A percentile compares a stretch with the other conserved stretches of the same genome.
Conservation (phyloP, 208 protist genomes). For the Trypanosoma congolense region DNA sequence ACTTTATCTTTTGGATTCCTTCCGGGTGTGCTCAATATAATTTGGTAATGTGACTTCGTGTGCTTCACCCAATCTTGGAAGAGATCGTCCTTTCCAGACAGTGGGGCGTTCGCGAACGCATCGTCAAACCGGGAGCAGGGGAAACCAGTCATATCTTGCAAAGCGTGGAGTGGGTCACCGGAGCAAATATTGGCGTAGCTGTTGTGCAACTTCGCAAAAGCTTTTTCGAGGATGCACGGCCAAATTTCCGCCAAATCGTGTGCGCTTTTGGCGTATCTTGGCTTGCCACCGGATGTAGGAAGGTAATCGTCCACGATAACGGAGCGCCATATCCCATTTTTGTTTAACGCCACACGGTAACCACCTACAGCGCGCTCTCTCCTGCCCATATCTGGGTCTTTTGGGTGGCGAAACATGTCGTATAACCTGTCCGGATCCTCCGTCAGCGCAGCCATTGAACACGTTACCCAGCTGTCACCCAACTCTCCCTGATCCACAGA, state of each 20-base stretch:
- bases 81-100: conserved; percentile 26
- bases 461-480: conserved; percentile 74
- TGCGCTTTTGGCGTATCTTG: conserved; percentile 53
- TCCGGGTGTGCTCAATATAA: conserved; percentile 76
- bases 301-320: conserved; percentile 85
- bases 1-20: conserved; percentile 28
- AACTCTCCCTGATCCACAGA: conserved; percentile 54
- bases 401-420: conserved; percentile 65
- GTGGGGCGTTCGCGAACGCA: conserved; percentile 17
- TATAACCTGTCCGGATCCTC: conserved; percentile 41
- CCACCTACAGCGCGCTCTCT: conserved; percentile 64
- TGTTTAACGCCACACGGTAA: conserved; percentile 78
- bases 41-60: conserved; percentile 41
- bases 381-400: conserved; percentile 35
- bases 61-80: conserved; percentile 45
- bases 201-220: conserved; percentile 86
- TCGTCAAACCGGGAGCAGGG: conserved; percentile 65
- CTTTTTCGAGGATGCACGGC: conserved; percentile 81
- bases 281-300: conserved; percentile 42
- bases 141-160: conserved; percentile 79
- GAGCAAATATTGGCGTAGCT: conserved; percentile 71
- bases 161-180: conserved; percentile 78
- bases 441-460: conserved; percentile 46
- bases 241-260: conserved; percentile 72
- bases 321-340: conserved; percentile 75